Base-by-base conservation (phyloP, 2,329 filamentous ascomycete genomes). In the Fusarium bulbicola region DNA sequence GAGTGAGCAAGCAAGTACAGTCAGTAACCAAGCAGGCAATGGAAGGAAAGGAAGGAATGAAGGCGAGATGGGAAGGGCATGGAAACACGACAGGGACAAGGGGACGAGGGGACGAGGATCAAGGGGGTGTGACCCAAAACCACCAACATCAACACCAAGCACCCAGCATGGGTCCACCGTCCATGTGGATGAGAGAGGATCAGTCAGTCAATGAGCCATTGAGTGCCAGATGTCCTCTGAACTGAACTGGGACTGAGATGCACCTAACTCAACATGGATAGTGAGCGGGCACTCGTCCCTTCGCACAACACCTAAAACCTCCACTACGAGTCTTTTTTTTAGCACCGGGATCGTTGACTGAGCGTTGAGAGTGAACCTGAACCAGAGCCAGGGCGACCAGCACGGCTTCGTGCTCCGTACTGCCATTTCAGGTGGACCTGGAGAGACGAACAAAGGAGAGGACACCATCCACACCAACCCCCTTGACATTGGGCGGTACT, bases 71-170 rank as follows among this genome's bases (percentile, higher is more conserved):
- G 73, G 69, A 75, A 70, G 72, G 72, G 75, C 57, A 78, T 76
- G 78, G 79, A 80, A 79, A 79, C 79, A 80, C 78, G 77, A 80
- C 78, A 80, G 75, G 76, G 75, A 77, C 76, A 75, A 75, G 76
- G 75, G 72, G 60, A 71, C 68, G 68, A 64, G 66, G 64, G 72
- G 60, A 72, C 68, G 70, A 64, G 66, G 64, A 59, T 72, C 62
- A 62, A 71, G 70, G 72, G 59, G 66, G 72, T 67, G 70, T 70
- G 65, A 70, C 71, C 60, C 66, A 63, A 40, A 24, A 40, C 50
- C 50, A 54, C 34, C 56, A 47, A 28, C 30, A 58, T 34, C 40
- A 37, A 45, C 37, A 45, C 37, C 53, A 56, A 54, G 40, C 54
- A 49, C 20, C 56, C 13, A 58, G 52, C 63, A 67, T 67, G 64